Percentiles rank a stretch among this genome's conserved stretches.
These are phyloP conservation scores for Chaetomium olivaceum DNA, from an alignment of 2,329 filamentous ascomycete species.

Conservation along the genomic window DNA sequence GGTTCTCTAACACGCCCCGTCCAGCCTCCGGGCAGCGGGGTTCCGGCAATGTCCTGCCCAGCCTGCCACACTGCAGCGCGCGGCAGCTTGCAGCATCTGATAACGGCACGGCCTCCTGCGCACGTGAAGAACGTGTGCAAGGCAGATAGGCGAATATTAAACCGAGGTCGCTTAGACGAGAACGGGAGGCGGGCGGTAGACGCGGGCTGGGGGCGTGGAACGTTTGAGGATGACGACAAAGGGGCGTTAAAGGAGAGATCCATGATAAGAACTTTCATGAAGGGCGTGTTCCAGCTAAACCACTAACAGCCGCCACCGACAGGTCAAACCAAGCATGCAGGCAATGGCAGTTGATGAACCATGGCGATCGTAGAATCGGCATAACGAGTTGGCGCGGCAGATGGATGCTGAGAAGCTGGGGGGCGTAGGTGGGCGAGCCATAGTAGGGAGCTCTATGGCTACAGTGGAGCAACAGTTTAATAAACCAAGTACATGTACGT, in stretches of 20 bases:
- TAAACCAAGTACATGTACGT: no score
- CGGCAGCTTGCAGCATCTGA: constrained; percentile 3
- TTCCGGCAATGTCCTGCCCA: constrained; percentile 15
- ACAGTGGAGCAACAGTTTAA: background rate
- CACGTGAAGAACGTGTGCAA: constrained; percentile 22
- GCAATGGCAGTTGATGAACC: constrained; percentile 22
- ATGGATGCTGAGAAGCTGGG: constrained; percentile 11
- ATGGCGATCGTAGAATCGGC: constrained; percentile 30
- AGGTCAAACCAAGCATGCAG: constrained; percentile 20
- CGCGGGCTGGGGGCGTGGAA: background rate
- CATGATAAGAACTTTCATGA: background rate
- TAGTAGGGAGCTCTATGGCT: background rate
- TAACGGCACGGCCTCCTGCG: constrained; percentile 12
- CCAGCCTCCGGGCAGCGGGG: constrained; percentile 21
- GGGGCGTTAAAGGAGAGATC: background rate
- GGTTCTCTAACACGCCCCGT: constrained; percentile 18
- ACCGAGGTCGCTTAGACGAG: constrained; percentile 12
- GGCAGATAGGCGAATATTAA: constrained; percentile 20
- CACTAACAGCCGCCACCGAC: background rate
- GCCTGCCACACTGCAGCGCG: constrained; percentile 15
- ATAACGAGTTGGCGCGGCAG: constrained; percentile 27
- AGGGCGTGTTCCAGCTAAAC: constrained; percentile 16
- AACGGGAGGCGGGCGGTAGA: background rate
- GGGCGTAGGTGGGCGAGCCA: background rate
- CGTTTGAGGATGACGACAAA: background rate